phyloP scores from a whole-genome alignment of 2,329 filamentous ascomycete species.

The Tolypocladium inflatum region DNA sequence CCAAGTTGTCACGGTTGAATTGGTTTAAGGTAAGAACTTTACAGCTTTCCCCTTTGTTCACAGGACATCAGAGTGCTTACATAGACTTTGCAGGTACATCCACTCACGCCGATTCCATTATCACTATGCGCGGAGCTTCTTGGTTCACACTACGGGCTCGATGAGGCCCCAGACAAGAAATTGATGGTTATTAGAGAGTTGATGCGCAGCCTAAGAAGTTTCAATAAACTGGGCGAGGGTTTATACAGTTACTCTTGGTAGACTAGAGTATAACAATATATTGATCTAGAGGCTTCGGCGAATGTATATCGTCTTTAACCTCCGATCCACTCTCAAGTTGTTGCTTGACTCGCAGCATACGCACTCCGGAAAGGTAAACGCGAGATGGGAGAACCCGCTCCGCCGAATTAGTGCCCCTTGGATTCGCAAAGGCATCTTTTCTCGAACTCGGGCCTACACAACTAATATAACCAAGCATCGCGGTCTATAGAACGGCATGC shows the following conservation, averaged over 20 bases:
- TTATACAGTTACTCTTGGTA: not conserved
- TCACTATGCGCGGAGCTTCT: constrained; percentile 2
- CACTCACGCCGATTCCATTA: constrained; percentile 2
- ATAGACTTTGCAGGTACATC: not conserved
- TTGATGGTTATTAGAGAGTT: not conserved
- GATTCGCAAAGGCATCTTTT: too few relatives aligned
- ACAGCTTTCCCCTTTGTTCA: not conserved
- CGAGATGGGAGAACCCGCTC: too few relatives aligned
- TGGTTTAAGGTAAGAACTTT: not conserved
- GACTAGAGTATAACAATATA: not conserved
- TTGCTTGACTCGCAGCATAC: not conserved
- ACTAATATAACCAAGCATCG: too few relatives aligned
- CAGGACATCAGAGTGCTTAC: not conserved
- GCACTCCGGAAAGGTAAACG: too few relatives aligned
- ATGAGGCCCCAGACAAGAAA: not conserved
- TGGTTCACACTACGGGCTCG: not conserved
- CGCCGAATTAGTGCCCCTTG: too few relatives aligned
- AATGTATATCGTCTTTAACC: too few relatives aligned
- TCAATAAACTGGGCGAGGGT: not conserved
- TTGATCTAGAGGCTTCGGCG: not conserved
- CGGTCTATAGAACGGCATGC: too few relatives aligned
- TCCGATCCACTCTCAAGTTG: too few relatives aligned
- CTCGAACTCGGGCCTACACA: too few relatives aligned
- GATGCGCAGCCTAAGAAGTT: not conserved
- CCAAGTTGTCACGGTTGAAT: not conserved